These are phyloP conservation scores for Coniferiporia weirii DNA, from an alignment of 1,284 basidiomycete genomes.

Conservation along the genomic window DNA sequence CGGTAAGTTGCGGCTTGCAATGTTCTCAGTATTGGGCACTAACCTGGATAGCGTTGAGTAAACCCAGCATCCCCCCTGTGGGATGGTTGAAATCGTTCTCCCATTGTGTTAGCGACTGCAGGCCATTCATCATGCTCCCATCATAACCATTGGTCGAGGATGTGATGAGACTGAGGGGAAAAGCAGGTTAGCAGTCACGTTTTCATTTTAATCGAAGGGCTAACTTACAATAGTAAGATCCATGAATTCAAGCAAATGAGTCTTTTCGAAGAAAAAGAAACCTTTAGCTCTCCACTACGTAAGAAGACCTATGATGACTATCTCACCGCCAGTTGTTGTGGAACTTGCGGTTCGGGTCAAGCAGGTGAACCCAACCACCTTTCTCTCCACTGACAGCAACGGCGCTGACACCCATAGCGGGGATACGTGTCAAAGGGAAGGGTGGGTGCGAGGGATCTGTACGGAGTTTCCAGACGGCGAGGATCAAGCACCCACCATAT, in stretches of 20 bases:
- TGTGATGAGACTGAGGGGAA: conserved; percentile 52
- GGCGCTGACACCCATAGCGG: conserved; percentile 43
- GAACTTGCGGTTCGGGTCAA: conserved; percentile 65
- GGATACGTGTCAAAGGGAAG: not conserved
- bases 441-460: not conserved
- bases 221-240: conserved; percentile 58
- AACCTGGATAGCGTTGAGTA: conserved; percentile 75
- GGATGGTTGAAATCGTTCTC: conserved; percentile 51
- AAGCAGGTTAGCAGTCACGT: not conserved
- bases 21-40: conserved; percentile 18
- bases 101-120: conserved; percentile 64
- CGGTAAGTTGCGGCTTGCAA: not conserved
- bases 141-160: conserved; percentile 76
- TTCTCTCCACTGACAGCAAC: conserved; percentile 28
- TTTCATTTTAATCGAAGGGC: not conserved
- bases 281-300: conserved; percentile 4
- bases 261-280: conserved; percentile 31
- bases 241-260: conserved; percentile 60
- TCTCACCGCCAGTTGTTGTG: conserved; percentile 64
- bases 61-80: conserved; percentile 51
- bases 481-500: not conserved
- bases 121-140: conserved; percentile 73
- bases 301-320: not conserved
- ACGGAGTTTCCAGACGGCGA: not conserved
- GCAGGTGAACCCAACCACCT: conserved; percentile 45